A percentile compares a stretch with the other conserved stretches of the same genome.
Evolutionary conservation across 768 basidiomycete species (phyloP).

Genomic region (Tricholoma hemisulphureum): DNA sequence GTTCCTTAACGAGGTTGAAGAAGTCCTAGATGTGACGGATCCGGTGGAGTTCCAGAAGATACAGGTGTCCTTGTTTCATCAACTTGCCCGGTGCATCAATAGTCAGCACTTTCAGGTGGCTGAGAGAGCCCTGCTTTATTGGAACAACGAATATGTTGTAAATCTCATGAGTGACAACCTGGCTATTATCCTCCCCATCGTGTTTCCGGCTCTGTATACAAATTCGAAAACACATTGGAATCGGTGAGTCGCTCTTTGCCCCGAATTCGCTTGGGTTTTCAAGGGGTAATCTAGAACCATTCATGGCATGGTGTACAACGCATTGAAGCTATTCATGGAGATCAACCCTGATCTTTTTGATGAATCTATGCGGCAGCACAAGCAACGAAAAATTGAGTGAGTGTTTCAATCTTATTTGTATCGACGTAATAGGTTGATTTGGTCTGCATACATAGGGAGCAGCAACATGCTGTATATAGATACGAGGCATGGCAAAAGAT

Average conservation of each 20-base stretch:
- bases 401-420: conserved; percentile 30
- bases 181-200: conserved; percentile 83
- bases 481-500: conserved; percentile 91
- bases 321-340: conserved; percentile 98
- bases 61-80: conserved; percentile 87
- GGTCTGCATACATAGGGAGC: conserved; percentile 56
- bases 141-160: conserved; percentile 99
- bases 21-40: conserved; percentile 97
- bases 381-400: conserved; percentile 80
- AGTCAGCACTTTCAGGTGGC: conserved; percentile 99
- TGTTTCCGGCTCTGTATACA: conserved; percentile 93
- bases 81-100: conserved; percentile 95
- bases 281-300: conserved; percentile 66
- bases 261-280: conserved; percentile 4
- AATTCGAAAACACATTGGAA: conserved; percentile 99
- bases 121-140: conserved; percentile 93
- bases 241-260: conserved; percentile 54
- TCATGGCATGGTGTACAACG: conserved; percentile 99
- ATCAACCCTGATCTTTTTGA: conserved; percentile 97
- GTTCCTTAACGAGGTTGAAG: conserved; percentile 99
- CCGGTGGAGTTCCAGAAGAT: conserved; percentile 96
- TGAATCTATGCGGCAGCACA: conserved; percentile 90
- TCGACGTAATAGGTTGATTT: neutral
- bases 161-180: conserved; percentile 99
- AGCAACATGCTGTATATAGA: conserved; percentile 78